Evolutionary conservation across 2,329 filamentous ascomycete genomes (phyloP), one percentile per base, ranked within the genome.

Genomic region (Scedosporium minutisporum): DNA sequence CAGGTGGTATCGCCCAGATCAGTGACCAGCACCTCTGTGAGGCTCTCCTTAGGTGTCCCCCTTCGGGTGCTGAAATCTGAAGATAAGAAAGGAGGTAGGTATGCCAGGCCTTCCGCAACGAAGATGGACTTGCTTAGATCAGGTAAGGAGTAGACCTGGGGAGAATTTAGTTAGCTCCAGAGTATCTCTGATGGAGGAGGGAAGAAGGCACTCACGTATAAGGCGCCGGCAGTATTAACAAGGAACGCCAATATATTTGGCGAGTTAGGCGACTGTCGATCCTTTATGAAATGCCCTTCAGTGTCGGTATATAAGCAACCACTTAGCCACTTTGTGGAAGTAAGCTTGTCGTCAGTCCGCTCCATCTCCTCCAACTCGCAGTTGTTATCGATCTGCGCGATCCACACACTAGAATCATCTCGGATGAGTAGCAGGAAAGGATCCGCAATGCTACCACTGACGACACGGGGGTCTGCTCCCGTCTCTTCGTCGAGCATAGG

Each of bases 401-500:
- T 78, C 63, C 90, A 86, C 6, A 92, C 81, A 64, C 89, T 95
- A 5, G 85, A 86, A 72, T 99, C 92, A 66, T 96, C 91, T 63
- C 91, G 84, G 21, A 96, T 77, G 14, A 97, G 82, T 2, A 96
- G 78, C 12, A 99, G 75, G 70, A 92, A 97, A 0, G 91, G 91
- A 68, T 97, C 93, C 21, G 85, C 85, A 68, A 97, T 93, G 71
- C 90, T 96, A 44, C 90, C 89, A 69, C 86, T 89, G 57, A 92
- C 78, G 51, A 95, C 88, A 61, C 87, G 83, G 4, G 91, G 87
- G 69, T 96, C 91, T 21, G 84, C 87, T 12, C 89, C 92, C 0
- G 88, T 93, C 66, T 95, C 90, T 69, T 96, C 95, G 68, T 97
- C 95, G 65, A 91, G 84, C 83, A 97, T 91, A 0, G 93, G 91